Conservation (phyloP, 176 grass and related monocot genomes). For the Carex myosuroides region DNA sequence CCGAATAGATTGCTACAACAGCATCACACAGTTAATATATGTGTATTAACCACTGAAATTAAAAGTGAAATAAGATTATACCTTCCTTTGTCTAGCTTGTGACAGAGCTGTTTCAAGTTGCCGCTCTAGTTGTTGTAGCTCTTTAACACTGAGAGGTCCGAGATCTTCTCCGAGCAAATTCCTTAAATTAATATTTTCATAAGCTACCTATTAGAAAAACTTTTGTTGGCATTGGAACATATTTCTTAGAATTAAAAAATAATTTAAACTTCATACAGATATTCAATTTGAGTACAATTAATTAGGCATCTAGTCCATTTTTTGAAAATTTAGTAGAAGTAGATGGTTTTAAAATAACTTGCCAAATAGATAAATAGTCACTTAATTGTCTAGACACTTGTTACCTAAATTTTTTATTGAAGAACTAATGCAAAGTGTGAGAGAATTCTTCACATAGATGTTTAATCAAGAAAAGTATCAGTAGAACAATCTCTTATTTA, state of each 20-base stretch:
- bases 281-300: not conserved
- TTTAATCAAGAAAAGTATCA: not conserved
- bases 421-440: not conserved
- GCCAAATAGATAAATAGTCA: not conserved
- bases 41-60: not conserved
- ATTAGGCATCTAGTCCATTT: not conserved
- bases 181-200: conserved; percentile 16
- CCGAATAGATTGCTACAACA: not conserved
- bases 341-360: not conserved
- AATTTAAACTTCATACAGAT: not conserved
- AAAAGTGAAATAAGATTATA: conserved; percentile 2
- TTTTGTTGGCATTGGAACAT: not conserved
- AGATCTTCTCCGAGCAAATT: conserved; percentile 97
- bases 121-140: conserved; percentile 87
- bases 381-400: not conserved
- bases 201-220: not conserved
- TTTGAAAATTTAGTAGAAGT: not conserved
- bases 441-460: no score
- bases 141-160: conserved; percentile 83
- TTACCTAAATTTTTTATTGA: not conserved
- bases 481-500: not conserved
- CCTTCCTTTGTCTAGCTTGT: conserved; percentile 78
- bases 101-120: conserved; percentile 86
- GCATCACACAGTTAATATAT: not conserved
- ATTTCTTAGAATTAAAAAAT: not conserved